phyloP scores from a whole-genome alignment of 75 land plant genomes.

The Pinus albicaulis region DNA sequence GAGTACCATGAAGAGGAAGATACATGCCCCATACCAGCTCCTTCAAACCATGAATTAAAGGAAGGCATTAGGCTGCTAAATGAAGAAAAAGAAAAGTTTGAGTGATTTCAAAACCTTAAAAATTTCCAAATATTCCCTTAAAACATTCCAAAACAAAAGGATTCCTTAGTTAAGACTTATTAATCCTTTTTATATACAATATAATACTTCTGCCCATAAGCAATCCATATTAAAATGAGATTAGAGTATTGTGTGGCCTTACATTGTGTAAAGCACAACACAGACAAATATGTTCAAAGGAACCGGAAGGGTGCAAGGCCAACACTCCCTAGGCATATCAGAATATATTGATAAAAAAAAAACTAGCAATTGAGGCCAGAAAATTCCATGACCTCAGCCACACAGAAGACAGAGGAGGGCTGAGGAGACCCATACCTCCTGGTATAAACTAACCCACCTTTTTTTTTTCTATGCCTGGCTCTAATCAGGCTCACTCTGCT shows the following conservation, averaged over 20 bases:
- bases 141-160: background rate
- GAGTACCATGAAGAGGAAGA: constrained; percentile 91
- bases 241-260: constrained; percentile 15
- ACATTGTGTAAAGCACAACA: constrained; percentile 94
- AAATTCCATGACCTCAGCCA: constrained; percentile 94
- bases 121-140: background rate
- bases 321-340: no score
- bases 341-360: no score
- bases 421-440: constrained; percentile 69
- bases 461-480: constrained; percentile 38
- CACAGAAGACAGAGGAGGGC: constrained; percentile 87
- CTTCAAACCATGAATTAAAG: no score
- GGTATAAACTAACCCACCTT: constrained; percentile 62
- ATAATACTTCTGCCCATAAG: background rate
- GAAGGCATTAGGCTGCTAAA: constrained; percentile 79
- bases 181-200: background rate
- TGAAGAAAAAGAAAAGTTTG: constrained; percentile 6
- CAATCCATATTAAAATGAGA: background rate
- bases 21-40: no score
- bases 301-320: no score
- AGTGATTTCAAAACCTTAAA: background rate
- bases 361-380: constrained; percentile 99
- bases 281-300: constrained; percentile 97
- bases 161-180: background rate
- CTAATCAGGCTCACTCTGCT: no score